Evolutionary conservation across 2,329 filamentous ascomycete species (phyloP), one percentile per base, ranked within the genome.

Genomic region (Aspergillus spinulosporus): DNA sequence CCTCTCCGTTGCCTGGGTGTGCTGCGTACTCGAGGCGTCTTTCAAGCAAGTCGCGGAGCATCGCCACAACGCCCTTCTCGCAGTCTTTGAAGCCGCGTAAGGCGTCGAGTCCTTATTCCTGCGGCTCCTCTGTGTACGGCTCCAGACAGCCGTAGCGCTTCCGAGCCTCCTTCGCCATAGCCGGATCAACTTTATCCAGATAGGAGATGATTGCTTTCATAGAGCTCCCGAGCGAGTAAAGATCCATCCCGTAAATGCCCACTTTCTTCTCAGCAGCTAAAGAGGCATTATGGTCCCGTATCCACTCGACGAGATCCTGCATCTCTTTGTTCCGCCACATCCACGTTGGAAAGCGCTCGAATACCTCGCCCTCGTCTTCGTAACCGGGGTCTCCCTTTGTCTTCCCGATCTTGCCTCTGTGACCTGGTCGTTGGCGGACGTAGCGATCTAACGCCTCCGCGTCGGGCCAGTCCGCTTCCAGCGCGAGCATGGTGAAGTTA

Each of bases 261-360:
- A 67, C 72, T 29, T 70, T 66, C 39, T 65, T 57, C 8, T 70
- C 62, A 1, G 64, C 56, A 1, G 73, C 66, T 1, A 72, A 59
- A 2, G 58, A 58, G 3, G 67, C 64, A 53, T 81, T 81, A 59
- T 72, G 73, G 21, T 74, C 64, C 4, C 79, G 73, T 67, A 83
- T 71, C 80, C 80, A 83, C 62, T 82, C 77, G 8, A 79, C 74
- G 47, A 83, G 77, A 2, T 74, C 72, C 54, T 81, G 77, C 60
- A 81, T 75, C 60, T 82, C 81, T 11, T 68, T 66, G 58, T 83
- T 83, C 8, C 80, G 74, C 80, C 80, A 83, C 80, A 83, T 82
- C 80, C 80, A 83, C 3, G 75, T 79, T 11, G 80, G 80, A 47
- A 82, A 83, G 29, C 80, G 72, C 39, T 77, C 70, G 62, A 82